Evolutionary conservation across 2,329 filamentous ascomycete species (phyloP).

Genomic region (Botrytis fabae): DNA sequence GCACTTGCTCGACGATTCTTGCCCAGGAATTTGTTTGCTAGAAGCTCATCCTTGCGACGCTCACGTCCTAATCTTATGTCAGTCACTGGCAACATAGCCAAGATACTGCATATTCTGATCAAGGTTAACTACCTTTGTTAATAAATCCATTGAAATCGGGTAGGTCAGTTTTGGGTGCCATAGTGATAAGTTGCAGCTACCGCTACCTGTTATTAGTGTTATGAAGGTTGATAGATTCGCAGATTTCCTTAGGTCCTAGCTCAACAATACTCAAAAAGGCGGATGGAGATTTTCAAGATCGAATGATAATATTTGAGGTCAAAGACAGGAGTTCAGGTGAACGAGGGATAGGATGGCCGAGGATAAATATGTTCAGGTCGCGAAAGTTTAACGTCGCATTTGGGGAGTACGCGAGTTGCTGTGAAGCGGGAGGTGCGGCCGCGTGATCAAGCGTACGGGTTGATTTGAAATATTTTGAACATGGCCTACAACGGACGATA

Average conservation of each 20-base stretch:
- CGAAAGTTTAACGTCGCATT: slow-evolving; percentile 1
- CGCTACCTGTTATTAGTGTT: neutral
- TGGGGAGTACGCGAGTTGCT: neutral
- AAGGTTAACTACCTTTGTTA: slow-evolving; percentile 34
- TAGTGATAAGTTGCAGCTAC: slow-evolving; percentile 24
- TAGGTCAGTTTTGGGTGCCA: slow-evolving; percentile 39
- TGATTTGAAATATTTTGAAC: neutral
- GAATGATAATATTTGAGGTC: neutral
- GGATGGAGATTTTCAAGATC: neutral
- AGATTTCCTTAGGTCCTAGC: neutral
- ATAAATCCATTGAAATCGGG: slow-evolving; percentile 41
- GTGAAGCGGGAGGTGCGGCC: neutral
- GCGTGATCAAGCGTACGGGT: neutral
- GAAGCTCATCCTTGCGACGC: slow-evolving; percentile 68
- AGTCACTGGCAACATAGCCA: slow-evolving; percentile 23
- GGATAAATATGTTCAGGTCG: neutral
- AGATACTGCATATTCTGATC: too few relatives aligned
- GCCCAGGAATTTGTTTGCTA: slow-evolving; percentile 73
- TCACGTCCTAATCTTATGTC: slow-evolving; percentile 49
- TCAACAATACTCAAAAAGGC: neutral
- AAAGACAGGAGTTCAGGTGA: neutral
- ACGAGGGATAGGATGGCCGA: neutral
- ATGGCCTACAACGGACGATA: neutral
- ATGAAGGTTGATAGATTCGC: neutral
- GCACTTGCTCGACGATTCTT: slow-evolving; percentile 58